Evolutionary conservation across 805 yeast genomes (phyloP), one percentile per base, ranked within the genome.

Genomic region (Candida ascalaphidarum): DNA sequence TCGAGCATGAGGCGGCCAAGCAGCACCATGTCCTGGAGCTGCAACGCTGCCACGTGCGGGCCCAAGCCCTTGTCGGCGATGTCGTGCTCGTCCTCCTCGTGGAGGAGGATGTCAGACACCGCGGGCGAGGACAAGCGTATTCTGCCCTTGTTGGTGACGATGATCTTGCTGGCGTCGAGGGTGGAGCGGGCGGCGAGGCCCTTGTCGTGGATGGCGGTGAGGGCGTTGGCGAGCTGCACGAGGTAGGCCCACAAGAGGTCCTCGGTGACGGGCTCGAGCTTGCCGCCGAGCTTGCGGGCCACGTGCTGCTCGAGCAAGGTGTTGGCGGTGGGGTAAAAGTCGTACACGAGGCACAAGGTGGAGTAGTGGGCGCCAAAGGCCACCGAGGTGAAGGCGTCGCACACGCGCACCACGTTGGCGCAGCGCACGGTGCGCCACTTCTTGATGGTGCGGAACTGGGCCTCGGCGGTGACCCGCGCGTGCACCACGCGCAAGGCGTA

Each of bases 321-420:
- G 31, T 61, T 60, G 1, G 94, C 69, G 35, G 74, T 62, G 14
- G 98, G 96, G 51, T 70, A 82, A 50, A 75, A 92, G 46, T 89
- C 96, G 54, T 85, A 84, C 4, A 82, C 79, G 24, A 86, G 60
- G 23, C 85, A 68, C 32, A 92, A 63, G 1, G 92, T 77, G 10
- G 56, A 44, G 28, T 41, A 43, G 26, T 68, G 65, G 41, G 82
- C 92, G 24, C 84, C 89, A 59, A 92, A 92, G 4, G 85, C 80
- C 32, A 85, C 71, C 5, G 89, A 76, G 1, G 95, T 79, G 51
- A 92, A 89, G 5, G 92, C 85, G 48, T 88, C 96, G 23, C 72
- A 68, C 5, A 85, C 56, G 22, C 69, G 65, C 1, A 81, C 82
- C 14, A 84, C 58, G 41, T 79, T 77, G 3, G 84, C 68, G 37